Percentiles rank a stretch among this genome's conserved stretches.
Evolutionary conservation across 2,329 filamentous ascomycete species (phyloP).

Genomic region (Chalaropsis ovoidea): DNA sequence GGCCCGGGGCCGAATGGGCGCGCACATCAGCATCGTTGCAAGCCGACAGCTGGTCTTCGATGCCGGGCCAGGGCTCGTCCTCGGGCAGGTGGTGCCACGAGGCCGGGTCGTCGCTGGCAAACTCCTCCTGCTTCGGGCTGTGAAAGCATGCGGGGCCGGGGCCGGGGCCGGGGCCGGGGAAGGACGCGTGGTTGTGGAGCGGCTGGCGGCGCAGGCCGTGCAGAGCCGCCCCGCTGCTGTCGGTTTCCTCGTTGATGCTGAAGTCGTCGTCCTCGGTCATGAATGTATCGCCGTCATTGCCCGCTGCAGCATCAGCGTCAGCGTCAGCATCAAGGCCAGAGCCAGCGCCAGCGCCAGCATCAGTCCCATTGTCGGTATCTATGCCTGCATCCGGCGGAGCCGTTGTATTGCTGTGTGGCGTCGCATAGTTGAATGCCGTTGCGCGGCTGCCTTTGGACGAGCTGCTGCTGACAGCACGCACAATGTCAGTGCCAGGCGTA

Average conservation of each 20-base stretch:
- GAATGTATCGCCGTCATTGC: slow-evolving; percentile 31
- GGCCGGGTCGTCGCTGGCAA: slow-evolving; percentile 1
- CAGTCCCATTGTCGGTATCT: slow-evolving; percentile 28
- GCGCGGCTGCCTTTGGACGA: slow-evolving; percentile 31
- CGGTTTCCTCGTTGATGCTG: slow-evolving; percentile 29
- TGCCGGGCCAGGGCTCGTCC: slow-evolving; percentile 48
- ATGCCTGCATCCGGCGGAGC: slow-evolving; percentile 28
- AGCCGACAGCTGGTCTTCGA: slow-evolving; percentile 43
- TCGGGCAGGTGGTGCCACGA: slow-evolving; percentile 35
- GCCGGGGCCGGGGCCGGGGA: slow-evolving; percentile 28
- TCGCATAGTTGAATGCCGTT: slow-evolving; percentile 60
- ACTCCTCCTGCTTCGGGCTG: background rate
- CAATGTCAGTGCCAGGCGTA: slow-evolving; percentile 26
- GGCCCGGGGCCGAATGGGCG: background rate
- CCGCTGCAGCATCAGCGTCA: slow-evolving; percentile 26
- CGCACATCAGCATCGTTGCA: slow-evolving; percentile 44
- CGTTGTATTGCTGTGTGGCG: slow-evolving; percentile 57
- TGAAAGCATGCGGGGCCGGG: slow-evolving; percentile 26
- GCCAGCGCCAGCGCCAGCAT: background rate
- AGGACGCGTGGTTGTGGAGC: background rate
- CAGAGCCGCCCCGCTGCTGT: slow-evolving; percentile 28
- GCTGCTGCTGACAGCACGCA: slow-evolving; percentile 20
- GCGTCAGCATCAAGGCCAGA: slow-evolving; percentile 25
- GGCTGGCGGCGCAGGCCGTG: slow-evolving; percentile 28
- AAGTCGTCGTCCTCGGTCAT: slow-evolving; percentile 33